Percentiles rank a stretch among this genome's conserved stretches.
These are phyloP conservation scores for Senna tora DNA, from an alignment of 306 rosid species.

Conservation along the genomic window DNA sequence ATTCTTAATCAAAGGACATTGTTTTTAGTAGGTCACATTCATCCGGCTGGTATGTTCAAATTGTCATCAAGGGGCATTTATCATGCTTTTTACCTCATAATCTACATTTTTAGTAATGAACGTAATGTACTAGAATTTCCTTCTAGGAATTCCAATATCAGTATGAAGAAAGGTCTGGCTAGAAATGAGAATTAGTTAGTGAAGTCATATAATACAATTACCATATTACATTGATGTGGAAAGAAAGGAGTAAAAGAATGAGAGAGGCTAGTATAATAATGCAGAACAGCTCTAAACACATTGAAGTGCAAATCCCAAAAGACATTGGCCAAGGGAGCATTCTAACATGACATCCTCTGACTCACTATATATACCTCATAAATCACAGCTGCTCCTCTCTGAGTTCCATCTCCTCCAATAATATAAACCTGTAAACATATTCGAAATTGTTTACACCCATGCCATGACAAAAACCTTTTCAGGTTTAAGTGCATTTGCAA, in stretches of 20 bases:
- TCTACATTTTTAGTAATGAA: conserved; percentile 21
- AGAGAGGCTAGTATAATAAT: neutral
- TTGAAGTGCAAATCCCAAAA: conserved; percentile 13
- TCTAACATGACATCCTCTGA: conserved; percentile 31
- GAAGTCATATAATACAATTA: neutral
- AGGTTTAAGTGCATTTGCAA: conserved; percentile 23
- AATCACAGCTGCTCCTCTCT: conserved; percentile 86
- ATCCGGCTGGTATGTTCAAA: conserved; percentile 13
- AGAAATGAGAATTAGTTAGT: neutral
- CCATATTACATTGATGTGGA: too few species aligned
- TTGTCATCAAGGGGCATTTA: conserved; percentile 27
- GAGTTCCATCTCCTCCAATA: conserved; percentile 99
- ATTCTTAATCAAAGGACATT: conserved; percentile 1
- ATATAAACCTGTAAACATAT: conserved; percentile 72
- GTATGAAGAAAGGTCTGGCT: neutral
- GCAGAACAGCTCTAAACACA: conserved; percentile 15
- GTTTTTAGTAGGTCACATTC: conserved; percentile 4
- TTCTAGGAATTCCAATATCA: neutral
- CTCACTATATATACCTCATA: conserved; percentile 67
- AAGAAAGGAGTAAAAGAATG: too few species aligned
- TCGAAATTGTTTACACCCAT: conserved; percentile 35
- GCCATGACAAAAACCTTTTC: conserved; percentile 26
- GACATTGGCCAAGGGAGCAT: conserved; percentile 22
- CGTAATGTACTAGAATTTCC: neutral
- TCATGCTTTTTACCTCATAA: conserved; percentile 13